These are phyloP conservation scores for Glycine soja DNA, from an alignment of 306 rosid species.

Conservation along the genomic window DNA sequence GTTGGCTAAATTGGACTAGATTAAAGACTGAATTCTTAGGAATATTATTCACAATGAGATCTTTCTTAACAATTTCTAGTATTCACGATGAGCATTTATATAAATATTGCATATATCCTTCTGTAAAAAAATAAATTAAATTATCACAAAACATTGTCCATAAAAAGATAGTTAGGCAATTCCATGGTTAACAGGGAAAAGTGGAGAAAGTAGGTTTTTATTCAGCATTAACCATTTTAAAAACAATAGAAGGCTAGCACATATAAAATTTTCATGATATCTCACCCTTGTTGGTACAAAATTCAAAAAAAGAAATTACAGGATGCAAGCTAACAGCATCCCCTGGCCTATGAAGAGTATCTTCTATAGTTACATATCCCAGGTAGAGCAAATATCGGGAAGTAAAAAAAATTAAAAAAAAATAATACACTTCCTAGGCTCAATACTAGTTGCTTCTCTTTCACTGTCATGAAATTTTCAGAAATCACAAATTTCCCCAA, in stretches of 20 bases:
- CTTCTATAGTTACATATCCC: not conserved
- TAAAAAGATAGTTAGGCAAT: not conserved
- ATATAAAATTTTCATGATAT: not conserved
- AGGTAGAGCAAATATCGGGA: not conserved
- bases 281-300: slow-evolving; percentile 1
- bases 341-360: not conserved
- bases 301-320: not conserved
- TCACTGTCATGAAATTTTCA: not conserved
- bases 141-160: not conserved
- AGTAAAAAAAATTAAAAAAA: not conserved
- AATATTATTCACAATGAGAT: not conserved
- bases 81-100: not conserved
- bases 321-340: not conserved
- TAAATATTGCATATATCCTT: not conserved
- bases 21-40: not conserved
- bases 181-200: not conserved
- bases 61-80: not conserved
- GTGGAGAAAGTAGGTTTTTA: not conserved
- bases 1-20: not conserved
- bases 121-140: not conserved
- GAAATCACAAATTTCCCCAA: not conserved
- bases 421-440: not conserved
- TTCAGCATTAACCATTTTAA: not conserved
- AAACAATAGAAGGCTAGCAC: not conserved
- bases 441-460: not conserved